Evolutionary conservation across 108 stramenopile species (phyloP).

Genomic region (Chaetoceros muelleri): DNA sequence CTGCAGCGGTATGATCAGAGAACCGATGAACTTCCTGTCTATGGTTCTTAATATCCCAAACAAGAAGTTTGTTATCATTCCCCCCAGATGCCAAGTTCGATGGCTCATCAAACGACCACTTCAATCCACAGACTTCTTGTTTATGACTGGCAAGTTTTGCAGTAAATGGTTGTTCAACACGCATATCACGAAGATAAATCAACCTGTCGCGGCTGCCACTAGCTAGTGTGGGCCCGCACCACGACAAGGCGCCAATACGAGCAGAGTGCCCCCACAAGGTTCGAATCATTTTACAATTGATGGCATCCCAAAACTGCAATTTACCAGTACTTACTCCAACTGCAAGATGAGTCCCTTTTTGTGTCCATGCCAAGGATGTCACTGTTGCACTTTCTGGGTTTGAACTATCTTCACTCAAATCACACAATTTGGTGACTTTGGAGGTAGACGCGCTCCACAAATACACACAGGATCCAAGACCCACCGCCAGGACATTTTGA

Average conservation of each 20-base stretch:
- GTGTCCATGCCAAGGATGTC: conserved; percentile 91
- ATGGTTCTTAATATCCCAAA: conserved; percentile 88
- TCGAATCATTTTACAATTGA: conserved; percentile 65
- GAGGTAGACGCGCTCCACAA: conserved; percentile 89
- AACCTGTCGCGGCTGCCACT: conserved; percentile 88
- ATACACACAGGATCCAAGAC: conserved; percentile 87
- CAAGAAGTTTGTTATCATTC: conserved; percentile 96
- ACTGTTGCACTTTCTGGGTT: conserved; percentile 25
- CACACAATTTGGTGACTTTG: conserved; percentile 88
- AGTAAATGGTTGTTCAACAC: conserved; percentile 48
- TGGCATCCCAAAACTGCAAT: conserved; percentile 91
- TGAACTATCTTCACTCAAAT: conserved; percentile 19
- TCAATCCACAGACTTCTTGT: conserved; percentile 97
- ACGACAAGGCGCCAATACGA: conserved; percentile 87
- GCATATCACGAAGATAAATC: conserved; percentile 87
- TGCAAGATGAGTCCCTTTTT: conserved; percentile 84
- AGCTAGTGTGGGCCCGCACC: conserved; percentile 81
- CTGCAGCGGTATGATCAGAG: conserved; percentile 94
- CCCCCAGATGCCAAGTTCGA: conserved; percentile 88
- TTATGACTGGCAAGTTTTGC: conserved; percentile 73
- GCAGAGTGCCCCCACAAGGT: conserved; percentile 80
- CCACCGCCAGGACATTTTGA: conserved; percentile 96
- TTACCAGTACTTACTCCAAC: conserved; percentile 87
- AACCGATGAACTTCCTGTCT: conserved; percentile 49
- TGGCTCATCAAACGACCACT: conserved; percentile 92